A percentile compares a stretch with the other conserved stretches of the same genome.
phyloP scores from a whole-genome alignment of 306 rosid species.

The Rubus idaeus region DNA sequence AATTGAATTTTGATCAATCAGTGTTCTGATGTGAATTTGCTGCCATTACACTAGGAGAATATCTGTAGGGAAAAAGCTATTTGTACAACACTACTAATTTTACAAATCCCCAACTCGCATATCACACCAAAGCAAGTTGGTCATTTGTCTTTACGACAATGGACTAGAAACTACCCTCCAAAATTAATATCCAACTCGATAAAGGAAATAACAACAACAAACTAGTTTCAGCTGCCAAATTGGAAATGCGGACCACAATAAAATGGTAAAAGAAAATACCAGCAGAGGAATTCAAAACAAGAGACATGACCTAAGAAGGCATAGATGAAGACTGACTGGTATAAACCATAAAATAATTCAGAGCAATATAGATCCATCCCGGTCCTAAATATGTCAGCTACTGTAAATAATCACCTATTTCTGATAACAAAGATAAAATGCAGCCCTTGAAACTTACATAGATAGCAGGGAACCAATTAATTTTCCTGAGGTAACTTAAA shows the following conservation, averaged over 20 bases:
- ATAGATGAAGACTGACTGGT: background rate
- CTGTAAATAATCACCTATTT: background rate
- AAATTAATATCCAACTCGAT: background rate
- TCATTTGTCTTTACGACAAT: background rate
- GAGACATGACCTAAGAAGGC: background rate
- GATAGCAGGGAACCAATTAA: background rate
- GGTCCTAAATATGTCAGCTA: background rate
- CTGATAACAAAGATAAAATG: background rate
- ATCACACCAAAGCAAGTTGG: background rate
- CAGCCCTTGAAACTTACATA: slow-evolving; percentile 2
- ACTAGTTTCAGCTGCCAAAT: background rate
- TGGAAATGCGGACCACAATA: background rate
- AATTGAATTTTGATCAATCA: background rate
- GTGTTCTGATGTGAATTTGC: background rate
- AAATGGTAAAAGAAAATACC: background rate
- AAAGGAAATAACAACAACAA: background rate
- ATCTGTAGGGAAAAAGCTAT: background rate
- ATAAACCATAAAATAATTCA: background rate
- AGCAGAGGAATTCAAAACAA: background rate
- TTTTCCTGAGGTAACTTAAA: background rate
- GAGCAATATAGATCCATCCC: background rate
- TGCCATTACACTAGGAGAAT: background rate
- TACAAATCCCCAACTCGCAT: background rate
- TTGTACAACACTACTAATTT: background rate
- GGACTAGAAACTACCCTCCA: background rate